Base-by-base conservation (phyloP, 305 asterid genomes). In the Plantago coronopus region DNA sequence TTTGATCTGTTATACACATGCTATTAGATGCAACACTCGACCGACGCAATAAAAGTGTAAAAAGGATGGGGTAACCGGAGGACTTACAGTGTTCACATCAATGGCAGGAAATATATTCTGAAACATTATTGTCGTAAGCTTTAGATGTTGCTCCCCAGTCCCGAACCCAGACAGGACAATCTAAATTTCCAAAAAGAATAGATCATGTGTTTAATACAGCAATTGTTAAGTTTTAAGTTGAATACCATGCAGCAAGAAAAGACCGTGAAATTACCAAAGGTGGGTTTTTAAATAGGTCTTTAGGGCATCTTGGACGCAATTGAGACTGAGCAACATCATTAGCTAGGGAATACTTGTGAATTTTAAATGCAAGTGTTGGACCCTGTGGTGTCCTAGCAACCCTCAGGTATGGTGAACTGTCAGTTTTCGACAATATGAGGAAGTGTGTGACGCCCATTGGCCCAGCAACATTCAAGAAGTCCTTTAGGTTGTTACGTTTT, bases 71-170 rank as follows among this genome's bases (percentile, higher is more conserved):
- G 61, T 16, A 22, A 59, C 43, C 27, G n/a, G 43, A 7, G 72
- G 64, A 79, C 95, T 74, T 70, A 87, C 98, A 21, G 95, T 85
- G 73, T 93, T 86, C 29, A 89, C 73, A 73, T 93, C 95, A 59
- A 93, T 93, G 64, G 97, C 88, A 0, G 98, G 98, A 74, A 93
- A 93, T 53, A 93, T 89, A 74, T 87, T 93, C 73, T 93, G 97
- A 71, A 91, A 93, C 94, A 85, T 83, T 20, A 83, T 77, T 42
- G 98, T 93, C 11, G 88, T 68, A 58, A 93, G 91, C 87, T 85
- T 93, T 67, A 93, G 79, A 72, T 93, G 98, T 63, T 89, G 94
- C 67, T 86, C 98, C 51, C 95, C 95, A 43, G 95, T 79, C 75
- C 97, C 95, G 63, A 93, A 93, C 64, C 97, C 98, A 68, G 97